These are phyloP conservation scores for Fusarium nematophilum DNA, from an alignment of 2,329 filamentous ascomycete genomes.

Conservation along the genomic window DNA sequence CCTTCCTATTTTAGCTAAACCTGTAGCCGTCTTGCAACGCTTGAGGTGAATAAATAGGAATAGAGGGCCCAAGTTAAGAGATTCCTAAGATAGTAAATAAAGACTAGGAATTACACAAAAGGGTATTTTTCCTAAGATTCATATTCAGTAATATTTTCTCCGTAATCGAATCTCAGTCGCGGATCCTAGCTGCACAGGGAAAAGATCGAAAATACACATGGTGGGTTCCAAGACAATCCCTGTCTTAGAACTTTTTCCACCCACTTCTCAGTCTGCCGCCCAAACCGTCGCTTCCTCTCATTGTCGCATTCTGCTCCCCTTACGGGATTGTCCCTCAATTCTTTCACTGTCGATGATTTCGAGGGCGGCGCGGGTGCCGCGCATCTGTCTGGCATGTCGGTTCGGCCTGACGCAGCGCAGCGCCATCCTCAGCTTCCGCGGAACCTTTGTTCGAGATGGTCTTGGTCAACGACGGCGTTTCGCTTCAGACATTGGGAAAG, in stretches of 20 bases:
- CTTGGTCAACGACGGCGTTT: conserved; percentile 31
- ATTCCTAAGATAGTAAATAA: no score
- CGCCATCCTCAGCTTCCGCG: conserved; percentile 16
- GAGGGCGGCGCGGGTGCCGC: conserved; percentile 47
- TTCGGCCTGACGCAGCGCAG: conserved; percentile 43
- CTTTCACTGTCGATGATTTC: conserved; percentile 49
- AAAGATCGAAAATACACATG: no score
- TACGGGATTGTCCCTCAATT: conserved; percentile 19
- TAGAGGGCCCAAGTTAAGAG: no score
- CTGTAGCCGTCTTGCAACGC: no score
- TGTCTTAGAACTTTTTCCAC: neutral
- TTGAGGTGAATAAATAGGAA: no score
- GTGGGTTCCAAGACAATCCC: no score
- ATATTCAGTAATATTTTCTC: no score
- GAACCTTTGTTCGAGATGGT: conserved; percentile 17
- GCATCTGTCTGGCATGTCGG: conserved; percentile 50
- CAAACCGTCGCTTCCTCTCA: conserved; percentile 8
- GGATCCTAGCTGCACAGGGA: no score
- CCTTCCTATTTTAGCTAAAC: no score
- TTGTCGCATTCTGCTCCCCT: conserved; percentile 20
- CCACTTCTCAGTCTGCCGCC: neutral
- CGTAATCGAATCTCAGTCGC: no score
- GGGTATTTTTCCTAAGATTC: no score
- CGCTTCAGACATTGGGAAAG: conserved; percentile 38
- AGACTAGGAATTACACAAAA: no score